Base-by-base conservation (phyloP, 225 moss, liverwort and hornwort species). In the Physcomitrium patens region DNA sequence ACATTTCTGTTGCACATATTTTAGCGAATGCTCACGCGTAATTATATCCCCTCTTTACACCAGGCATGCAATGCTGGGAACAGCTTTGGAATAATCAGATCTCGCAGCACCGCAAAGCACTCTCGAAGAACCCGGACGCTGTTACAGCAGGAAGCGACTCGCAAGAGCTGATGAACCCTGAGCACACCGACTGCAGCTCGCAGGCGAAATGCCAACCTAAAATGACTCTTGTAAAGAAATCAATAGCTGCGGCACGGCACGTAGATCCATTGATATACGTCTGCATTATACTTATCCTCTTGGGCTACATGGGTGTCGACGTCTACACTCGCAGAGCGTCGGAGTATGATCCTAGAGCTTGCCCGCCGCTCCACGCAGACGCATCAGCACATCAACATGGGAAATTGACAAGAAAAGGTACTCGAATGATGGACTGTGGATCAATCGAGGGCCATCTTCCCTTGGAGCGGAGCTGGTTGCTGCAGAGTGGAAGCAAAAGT, bases 381-480 rank as follows among this genome's bases (percentile, higher is more conserved):
- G 22, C 71, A 47, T 9, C 59, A 20, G 18, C 27, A 44, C 15
- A 46, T 10, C 43, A 57, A 46, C 23, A 59, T 22, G 71, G 71
- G 5, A 70, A 58, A 8, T 22, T 70, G 12, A 41, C 31, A 14
- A 57, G 28, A 19, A 18, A 70, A 15, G 45, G 58, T 58, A 43
- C 70, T 19, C 16, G 22, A 57, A 70, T 45, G 22, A 56, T 49
- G 3, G 24, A 47, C 7, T 76, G 76, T 48, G 20, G 59, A 12
- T 60, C 76, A 7, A 20, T 68, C 13, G 18, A 67, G 56, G 76
- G 60, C 18, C 76, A 76, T 14, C 27, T 76, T 5, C 67, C 76
- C 20, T 13, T 8, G 8, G 37, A 68, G 28, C 48, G 9, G n/a
- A 65, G 17, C 26, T 17, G 17, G 61, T 23, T 28, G 18, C 31